Evolutionary conservation across 2,329 filamentous ascomycete genomes (phyloP).

Genomic region (Trichophyton verrucosum): DNA sequence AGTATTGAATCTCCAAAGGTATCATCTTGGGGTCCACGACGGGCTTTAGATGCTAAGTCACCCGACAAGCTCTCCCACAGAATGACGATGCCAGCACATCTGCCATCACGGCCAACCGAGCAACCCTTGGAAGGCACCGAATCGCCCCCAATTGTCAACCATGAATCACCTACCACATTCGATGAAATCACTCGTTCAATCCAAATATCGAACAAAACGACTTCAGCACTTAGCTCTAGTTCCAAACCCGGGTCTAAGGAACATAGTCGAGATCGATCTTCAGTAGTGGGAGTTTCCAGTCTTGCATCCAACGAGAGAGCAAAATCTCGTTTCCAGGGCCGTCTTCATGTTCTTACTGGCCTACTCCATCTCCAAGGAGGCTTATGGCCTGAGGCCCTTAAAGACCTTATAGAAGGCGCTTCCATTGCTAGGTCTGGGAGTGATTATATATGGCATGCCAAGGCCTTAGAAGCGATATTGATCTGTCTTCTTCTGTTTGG

Average conservation of each 20-base stretch:
- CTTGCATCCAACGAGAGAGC: slow-evolving; percentile 62
- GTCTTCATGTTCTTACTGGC: slow-evolving; percentile 66
- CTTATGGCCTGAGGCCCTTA: slow-evolving; percentile 77
- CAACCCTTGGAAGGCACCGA: slow-evolving; percentile 28
- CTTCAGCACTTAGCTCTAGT: slow-evolving; percentile 25
- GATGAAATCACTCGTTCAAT: slow-evolving; percentile 39
- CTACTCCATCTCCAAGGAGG: slow-evolving; percentile 81
- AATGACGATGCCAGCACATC: slow-evolving; percentile 65
- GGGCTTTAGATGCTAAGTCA: slow-evolving; percentile 35
- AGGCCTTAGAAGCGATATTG: slow-evolving; percentile 78
- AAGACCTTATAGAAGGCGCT: slow-evolving; percentile 69
- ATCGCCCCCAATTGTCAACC: slow-evolving; percentile 21
- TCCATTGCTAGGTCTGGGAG: slow-evolving; percentile 63
- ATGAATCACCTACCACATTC: slow-evolving; percentile 42
- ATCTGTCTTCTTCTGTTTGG: slow-evolving; percentile 71
- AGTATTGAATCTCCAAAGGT: slow-evolving; percentile 63
- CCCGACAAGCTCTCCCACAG: slow-evolving; percentile 52
- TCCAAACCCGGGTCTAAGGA: slow-evolving; percentile 37
- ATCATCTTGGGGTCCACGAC: slow-evolving; percentile 37
- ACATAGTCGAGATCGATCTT: slow-evolving; percentile 48
- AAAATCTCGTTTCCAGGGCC: slow-evolving; percentile 67
- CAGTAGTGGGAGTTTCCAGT: slow-evolving; percentile 56
- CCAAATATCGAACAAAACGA: slow-evolving; percentile 26
- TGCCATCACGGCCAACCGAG: slow-evolving; percentile 36
- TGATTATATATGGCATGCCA: slow-evolving; percentile 95